These are phyloP conservation scores for Tricholoma sp. DNA, from an alignment of 768 basidiomycete species.

Conservation along the genomic window DNA sequence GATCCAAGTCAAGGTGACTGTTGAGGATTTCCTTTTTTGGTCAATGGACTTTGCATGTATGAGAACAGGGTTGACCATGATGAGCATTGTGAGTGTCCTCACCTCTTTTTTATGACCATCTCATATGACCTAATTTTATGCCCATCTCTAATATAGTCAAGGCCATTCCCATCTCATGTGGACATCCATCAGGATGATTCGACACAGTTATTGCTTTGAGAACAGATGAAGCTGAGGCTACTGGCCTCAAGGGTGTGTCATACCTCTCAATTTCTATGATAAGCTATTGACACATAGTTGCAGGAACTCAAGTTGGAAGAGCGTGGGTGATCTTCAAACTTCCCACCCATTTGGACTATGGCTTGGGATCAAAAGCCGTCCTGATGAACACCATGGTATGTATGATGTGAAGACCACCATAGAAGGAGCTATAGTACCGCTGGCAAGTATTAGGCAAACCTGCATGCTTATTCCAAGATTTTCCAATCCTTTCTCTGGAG, in stretches of 20 bases:
- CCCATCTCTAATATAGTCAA: background rate
- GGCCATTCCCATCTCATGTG: background rate
- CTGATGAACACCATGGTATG: conserved; percentile 1
- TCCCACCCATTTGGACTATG: background rate
- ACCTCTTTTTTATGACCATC: background rate
- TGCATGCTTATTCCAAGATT: conserved; percentile 1
- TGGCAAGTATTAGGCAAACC: background rate
- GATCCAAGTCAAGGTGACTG: background rate
- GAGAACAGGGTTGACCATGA: background rate
- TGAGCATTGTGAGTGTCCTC: background rate
- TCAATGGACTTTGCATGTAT: background rate
- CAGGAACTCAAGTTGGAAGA: conserved; percentile 1
- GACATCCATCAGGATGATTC: background rate
- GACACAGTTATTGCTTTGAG: background rate
- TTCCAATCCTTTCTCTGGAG: background rate
- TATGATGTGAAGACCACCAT: background rate
- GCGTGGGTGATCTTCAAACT: background rate
- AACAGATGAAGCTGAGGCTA: conserved; percentile 1
- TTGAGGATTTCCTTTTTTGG: too few species aligned
- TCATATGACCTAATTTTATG: background rate
- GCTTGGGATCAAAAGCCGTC: background rate
- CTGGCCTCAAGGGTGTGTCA: background rate
- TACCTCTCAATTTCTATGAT: background rate
- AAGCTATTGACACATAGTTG: background rate
- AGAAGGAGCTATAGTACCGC: background rate